phyloP scores from a whole-genome alignment of 345 rosid species.

The Lepidium aucheri region DNA sequence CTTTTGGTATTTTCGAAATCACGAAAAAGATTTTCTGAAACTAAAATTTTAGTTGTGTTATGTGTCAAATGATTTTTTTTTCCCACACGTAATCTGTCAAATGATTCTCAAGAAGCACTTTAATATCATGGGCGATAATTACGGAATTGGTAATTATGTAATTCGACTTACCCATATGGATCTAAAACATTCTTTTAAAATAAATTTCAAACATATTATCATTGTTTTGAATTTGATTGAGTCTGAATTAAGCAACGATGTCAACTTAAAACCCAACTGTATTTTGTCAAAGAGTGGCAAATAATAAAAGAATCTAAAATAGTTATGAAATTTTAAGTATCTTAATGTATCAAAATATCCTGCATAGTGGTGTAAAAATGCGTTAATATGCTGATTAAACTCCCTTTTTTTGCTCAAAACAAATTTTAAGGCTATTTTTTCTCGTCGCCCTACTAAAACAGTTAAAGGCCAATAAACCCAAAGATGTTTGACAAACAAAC shows the following conservation, averaged over 20 bases:
- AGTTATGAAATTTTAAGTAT: too few relatives aligned
- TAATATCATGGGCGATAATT: constrained; percentile 19
- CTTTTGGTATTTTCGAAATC: not conserved
- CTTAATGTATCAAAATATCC: too few relatives aligned
- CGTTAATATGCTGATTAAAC: too few relatives aligned
- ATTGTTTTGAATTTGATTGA: constrained; percentile 11
- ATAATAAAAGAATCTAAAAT: too few relatives aligned
- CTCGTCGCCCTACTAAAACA: too few relatives aligned
- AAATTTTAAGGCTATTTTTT: too few relatives aligned
- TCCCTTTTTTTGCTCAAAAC: too few relatives aligned
- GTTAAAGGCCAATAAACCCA: not conserved
- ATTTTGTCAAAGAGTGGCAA: too few relatives aligned
- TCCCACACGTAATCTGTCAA: not conserved
- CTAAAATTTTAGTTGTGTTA: not conserved
- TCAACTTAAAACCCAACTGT: not conserved
- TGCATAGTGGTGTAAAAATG: too few relatives aligned
- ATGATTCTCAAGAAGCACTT: not conserved
- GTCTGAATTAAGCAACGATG: not conserved
- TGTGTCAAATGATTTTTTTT: not conserved
- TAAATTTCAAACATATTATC: not conserved
- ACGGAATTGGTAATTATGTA: constrained; percentile 22
- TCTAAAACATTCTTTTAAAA: constrained; percentile 14
- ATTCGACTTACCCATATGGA: not conserved
- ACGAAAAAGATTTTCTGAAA: not conserved
- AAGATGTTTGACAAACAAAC: not conserved